Evolutionary conservation across 139 green algal species (phyloP), one percentile per base, ranked within the genome.

Genomic region (Chlorella sp.): DNA sequence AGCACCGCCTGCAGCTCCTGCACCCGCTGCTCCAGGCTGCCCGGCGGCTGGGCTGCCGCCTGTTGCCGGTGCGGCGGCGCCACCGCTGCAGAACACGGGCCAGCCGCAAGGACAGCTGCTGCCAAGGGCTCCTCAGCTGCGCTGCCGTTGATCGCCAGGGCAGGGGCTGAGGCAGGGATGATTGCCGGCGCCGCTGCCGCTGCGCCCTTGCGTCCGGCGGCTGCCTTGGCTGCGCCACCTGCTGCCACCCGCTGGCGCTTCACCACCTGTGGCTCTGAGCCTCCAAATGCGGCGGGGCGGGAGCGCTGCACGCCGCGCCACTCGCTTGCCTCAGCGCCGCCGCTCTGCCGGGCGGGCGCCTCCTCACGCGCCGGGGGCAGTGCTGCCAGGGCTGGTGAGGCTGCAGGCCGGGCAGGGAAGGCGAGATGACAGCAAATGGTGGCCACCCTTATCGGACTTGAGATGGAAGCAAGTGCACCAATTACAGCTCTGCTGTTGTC

Each of bases 221-320:
- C 72, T 30, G 23, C 15, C 5, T 30, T 44, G 5, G 57, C 23
- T 2, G 13, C 76, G 0, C 28, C 47, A 6, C 32, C 71, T 30
- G 25, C 41, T 3, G 55, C 51, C 36, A 56, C 30, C 34, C 47
- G 57, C 60, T 82, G 57, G 30, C 72, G 72, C 72, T 79, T 79
- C 23, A 30, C n/a, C 3, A 47, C 38, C 2, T 26, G 18, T 4
- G 39, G 60, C 23, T n/a, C 25, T 12, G 69, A 75, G 69, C 20
- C 34, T 23, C 30, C 32, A 55, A 55, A 51, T 34, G 76, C 76
- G 26, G 57, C 76, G 20, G 75, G 55, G 28, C 60, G 76, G 25
- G 36, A 44, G 76, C 76, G 76, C 57, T 63, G 34, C 25, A 63
- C 76, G 34, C 57, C 57, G 6, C 76, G 56, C 76, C 76, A 82